A percentile compares a stretch with the other conserved stretches of the same genome.
Conservation (phyloP, 306 rosid genomes). For the Cucumis melo region DNA sequence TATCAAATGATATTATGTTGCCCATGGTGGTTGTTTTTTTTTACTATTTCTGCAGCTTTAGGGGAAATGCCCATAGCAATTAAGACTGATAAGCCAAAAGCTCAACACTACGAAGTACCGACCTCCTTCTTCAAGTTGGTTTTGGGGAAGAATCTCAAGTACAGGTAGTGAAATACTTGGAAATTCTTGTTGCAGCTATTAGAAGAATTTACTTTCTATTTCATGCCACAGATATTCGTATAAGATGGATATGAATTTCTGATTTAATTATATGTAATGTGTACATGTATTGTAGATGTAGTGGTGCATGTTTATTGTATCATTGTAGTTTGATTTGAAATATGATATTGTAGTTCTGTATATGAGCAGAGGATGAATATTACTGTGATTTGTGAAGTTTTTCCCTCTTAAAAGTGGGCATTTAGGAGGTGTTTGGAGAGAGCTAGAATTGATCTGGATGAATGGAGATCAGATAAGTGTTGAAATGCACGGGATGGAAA, state of each 20-base stretch:
- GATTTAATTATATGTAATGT: background rate
- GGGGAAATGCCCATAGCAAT: constrained; percentile 81
- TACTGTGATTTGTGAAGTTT: too few species aligned
- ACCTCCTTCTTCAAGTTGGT: constrained; percentile 85
- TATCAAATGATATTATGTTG: background rate
- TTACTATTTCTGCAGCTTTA: constrained; percentile 38
- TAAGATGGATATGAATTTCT: background rate
- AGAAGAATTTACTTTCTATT: background rate
- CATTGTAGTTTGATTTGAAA: too few species aligned
- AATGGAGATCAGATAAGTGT: too few species aligned
- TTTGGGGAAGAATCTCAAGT: constrained; percentile 68
- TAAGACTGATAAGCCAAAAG: constrained; percentile 53
- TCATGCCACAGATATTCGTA: background rate
- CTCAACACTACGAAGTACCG: constrained; percentile 79
- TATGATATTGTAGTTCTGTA: background rate
- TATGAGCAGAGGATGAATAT: too few species aligned
- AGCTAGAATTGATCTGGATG: too few species aligned
- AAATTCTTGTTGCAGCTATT: background rate
- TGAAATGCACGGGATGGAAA: too few species aligned
- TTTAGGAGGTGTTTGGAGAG: too few species aligned
- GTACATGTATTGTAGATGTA: background rate
- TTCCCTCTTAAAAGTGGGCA: too few species aligned
- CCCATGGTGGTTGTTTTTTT: background rate
- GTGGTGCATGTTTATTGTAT: background rate
- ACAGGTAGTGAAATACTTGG: constrained; percentile 32